A percentile compares a stretch with the other conserved stretches of the same genome.
These are phyloP conservation scores for Hyaloscypha hepaticicola DNA, from an alignment of 495 filamentous ascomycete genomes.

Conservation along the genomic window DNA sequence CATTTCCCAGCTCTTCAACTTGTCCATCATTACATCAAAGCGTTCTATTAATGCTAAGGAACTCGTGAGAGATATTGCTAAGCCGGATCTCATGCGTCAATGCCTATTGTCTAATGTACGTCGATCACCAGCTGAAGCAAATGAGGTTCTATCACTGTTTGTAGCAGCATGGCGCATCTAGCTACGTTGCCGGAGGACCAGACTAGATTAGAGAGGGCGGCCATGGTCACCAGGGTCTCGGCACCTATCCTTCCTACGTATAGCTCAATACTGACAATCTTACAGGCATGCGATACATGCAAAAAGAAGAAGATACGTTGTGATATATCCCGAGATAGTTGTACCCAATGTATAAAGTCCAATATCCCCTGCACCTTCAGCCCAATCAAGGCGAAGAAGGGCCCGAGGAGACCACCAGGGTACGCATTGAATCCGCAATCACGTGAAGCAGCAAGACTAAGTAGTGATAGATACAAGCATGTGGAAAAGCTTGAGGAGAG, in stretches of 20 bases:
- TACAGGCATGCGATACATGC: conserved; percentile 95
- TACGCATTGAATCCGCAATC: conserved; percentile 43
- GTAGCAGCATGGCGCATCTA: conserved; percentile 26
- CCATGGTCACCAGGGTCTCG: conserved; percentile 25
- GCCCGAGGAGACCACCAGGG: conserved; percentile 79
- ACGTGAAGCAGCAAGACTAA: conserved; percentile 33
- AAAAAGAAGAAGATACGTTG: conserved; percentile 99
- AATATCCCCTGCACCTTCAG: conserved; percentile 96
- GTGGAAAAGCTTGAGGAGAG: conserved; percentile 96
- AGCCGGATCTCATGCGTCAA: conserved; percentile 25
- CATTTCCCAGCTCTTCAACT: conserved; percentile 26
- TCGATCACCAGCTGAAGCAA: conserved; percentile 26
- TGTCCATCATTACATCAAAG: conserved; percentile 27
- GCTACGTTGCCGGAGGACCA: conserved; percentile 25
- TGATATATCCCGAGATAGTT: conserved; percentile 88
- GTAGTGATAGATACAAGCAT: conserved; percentile 70
- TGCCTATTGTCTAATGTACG: conserved; percentile 25
- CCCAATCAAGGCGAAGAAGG: conserved; percentile 94
- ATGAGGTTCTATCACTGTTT: conserved; percentile 27
- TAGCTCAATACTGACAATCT: conserved; percentile 25
- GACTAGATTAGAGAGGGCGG: conserved; percentile 26
- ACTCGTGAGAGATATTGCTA: conserved; percentile 27
- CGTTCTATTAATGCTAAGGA: conserved; percentile 27
- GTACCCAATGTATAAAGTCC: conserved; percentile 96
- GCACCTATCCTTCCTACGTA: conserved; percentile 26